Percentiles rank a stretch among this genome's conserved stretches.
These are phyloP conservation scores for Rubia peregrina DNA, from an alignment of 305 asterid genomes.

Conservation along the genomic window DNA sequence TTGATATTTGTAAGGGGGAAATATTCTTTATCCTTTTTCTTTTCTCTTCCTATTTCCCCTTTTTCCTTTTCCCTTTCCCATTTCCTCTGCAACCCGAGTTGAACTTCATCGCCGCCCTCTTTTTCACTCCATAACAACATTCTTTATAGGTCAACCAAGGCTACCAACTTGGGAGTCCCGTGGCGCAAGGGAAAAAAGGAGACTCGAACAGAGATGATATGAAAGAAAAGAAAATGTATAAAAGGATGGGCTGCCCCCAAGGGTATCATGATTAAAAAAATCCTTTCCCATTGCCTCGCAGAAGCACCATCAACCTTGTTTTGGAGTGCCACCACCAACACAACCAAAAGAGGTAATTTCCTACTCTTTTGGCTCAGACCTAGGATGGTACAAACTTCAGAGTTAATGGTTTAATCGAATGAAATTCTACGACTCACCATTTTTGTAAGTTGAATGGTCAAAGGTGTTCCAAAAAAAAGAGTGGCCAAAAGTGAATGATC, in stretches of 20 bases:
- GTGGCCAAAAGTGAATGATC: no score
- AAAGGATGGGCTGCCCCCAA: background rate
- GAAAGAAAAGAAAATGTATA: background rate
- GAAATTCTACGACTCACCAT: no score
- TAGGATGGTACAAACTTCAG: no score
- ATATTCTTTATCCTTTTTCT: no score
- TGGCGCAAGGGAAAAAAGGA: background rate
- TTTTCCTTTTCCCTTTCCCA: no score
- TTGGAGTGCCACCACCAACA: background rate
- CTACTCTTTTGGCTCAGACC: constrained; percentile 7
- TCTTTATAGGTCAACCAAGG: background rate
- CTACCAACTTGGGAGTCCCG: background rate
- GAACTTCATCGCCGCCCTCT: no score
- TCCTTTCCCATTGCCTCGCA: background rate
- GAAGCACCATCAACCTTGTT: background rate
- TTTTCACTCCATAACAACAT: background rate
- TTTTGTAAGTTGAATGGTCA: no score
- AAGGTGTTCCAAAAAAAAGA: no score
- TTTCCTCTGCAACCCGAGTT: no score
- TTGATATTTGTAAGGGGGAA: no score
- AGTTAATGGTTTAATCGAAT: no score
- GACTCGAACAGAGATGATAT: background rate
- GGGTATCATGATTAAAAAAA: background rate
- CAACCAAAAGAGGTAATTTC: constrained; percentile 2
- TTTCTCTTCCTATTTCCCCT: no score